Evolutionary conservation across 129 eudicot species (phyloP), one percentile per base, ranked within the genome.

Genomic region (Artemisia annua): DNA sequence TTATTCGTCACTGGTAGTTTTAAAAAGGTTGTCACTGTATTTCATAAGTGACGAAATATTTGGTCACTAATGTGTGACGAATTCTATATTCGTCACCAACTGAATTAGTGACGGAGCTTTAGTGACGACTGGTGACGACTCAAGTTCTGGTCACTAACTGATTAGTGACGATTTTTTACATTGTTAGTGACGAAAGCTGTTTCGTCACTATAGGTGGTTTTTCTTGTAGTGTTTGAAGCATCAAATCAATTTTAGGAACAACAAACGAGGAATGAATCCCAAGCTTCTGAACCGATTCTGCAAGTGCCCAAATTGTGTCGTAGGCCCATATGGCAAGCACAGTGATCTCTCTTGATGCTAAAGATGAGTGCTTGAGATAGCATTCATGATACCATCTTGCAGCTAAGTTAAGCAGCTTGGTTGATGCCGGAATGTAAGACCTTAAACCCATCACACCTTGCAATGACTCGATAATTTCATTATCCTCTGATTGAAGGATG

Each of bases 261-360:
- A 0, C 46, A 22, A 46, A 72, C 24, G 76, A 60, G 16, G 48
- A 73, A 0, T 11, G 19, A 48, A n/a, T 48, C 43, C 75, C 79
- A 32, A 83, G 67, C 63, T 13, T 75, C 50, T 79, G 84, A 20
- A 77, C 20, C 5, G 87, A 81, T 52, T 63, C 69, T 19, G 96
- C 87, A 12, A 89, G 63, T 28, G 82, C 85, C 78, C 76, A 78
- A 52, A 73, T 55, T 7, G 85, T 70, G 78, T 89, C 89, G 69
- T 88, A 88, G 66, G 87, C 91, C 87, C 82, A 79, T 11, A 88
- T 13, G 4, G 85, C 85, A 24, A 57, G 35, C 9, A 63, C 66
- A 51, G 22, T 77, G 5, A 82, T 49, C 24, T 76, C 80, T 60
- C 53, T 20, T 18, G 63, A 28, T 30, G 81, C 76, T 63, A 62